These are phyloP conservation scores for Aegilops bicornis DNA, from an alignment of 176 grass and related monocot species.

Conservation along the genomic window DNA sequence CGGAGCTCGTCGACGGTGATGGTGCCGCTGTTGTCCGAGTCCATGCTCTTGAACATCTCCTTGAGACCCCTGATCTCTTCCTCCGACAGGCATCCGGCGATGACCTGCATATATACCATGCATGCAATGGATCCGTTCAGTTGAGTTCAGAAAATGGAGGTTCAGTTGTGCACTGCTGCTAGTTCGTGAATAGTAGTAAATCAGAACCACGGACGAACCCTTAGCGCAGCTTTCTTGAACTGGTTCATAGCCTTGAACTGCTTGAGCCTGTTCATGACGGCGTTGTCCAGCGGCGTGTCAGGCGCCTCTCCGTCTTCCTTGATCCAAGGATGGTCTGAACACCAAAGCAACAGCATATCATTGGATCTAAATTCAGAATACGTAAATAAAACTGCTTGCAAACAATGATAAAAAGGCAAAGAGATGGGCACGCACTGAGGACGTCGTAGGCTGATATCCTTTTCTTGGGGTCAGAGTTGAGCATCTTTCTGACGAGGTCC, in stretches of 20 bases:
- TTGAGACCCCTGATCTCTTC: constrained; percentile 86
- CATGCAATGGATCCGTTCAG: not conserved
- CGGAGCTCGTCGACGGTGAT: constrained; percentile 79
- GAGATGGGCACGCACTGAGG: constrained; percentile 44
- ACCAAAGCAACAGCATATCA: not conserved
- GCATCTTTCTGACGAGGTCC: constrained; percentile 87
- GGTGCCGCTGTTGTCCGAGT: constrained; percentile 78
- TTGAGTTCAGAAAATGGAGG: too few species aligned
- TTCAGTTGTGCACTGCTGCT: not conserved
- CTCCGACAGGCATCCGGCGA: constrained; percentile 75
- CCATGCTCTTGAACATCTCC: constrained; percentile 90
- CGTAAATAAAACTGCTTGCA: not conserved
- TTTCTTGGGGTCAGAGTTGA: constrained; percentile 67
- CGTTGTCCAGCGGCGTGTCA: constrained; percentile 77
- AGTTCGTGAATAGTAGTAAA: not conserved
- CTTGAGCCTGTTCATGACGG: constrained; percentile 77
- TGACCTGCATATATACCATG: constrained; percentile 47
- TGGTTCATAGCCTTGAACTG: constrained; percentile 95
- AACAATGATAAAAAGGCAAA: not conserved
- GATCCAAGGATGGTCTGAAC: constrained; percentile 83
- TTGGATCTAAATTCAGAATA: not conserved
- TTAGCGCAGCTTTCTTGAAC: constrained; percentile 89
- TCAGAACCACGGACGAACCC: constrained; percentile 44
- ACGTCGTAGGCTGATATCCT: constrained; percentile 75
- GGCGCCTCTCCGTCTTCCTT: constrained; percentile 90